phyloP scores from a whole-genome alignment of 1,284 basidiomycete species.

The Sporisorium exsertum region DNA sequence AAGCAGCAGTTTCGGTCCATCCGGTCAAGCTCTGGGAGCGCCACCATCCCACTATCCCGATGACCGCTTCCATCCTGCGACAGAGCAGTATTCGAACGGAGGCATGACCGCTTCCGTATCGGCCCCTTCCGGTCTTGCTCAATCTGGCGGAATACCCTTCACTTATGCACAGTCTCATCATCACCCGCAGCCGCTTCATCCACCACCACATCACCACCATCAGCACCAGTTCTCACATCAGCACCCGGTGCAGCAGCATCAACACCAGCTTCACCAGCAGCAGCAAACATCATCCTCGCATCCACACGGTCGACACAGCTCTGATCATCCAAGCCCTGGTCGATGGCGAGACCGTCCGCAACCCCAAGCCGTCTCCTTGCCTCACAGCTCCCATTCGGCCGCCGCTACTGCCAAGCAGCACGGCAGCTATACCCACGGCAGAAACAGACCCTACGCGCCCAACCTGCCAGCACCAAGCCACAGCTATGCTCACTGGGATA shows the following conservation, averaged over 20 bases:
- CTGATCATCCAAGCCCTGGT: constrained; percentile 35
- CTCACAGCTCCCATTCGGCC: constrained; percentile 34
- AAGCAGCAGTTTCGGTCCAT: constrained; percentile 17
- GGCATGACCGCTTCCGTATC: constrained; percentile 38
- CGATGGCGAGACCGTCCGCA: constrained; percentile 42
- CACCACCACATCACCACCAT: constrained; percentile 21
- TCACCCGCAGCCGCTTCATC: constrained; percentile 23
- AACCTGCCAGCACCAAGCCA: constrained; percentile 42
- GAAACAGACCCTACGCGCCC: constrained; percentile 39
- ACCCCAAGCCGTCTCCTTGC: constrained; percentile 25
- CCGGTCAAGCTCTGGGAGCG: constrained; percentile 8
- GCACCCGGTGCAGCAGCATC: constrained; percentile 19
- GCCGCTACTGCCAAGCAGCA: constrained; percentile 24
- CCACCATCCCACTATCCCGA: constrained; percentile 23
- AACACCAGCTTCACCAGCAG: constrained; percentile 5
- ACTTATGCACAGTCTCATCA: constrained; percentile 25
- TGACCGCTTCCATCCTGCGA: constrained; percentile 32
- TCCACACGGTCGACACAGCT: constrained; percentile 25
- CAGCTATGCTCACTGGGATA: constrained; percentile 49
- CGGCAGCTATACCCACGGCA: constrained; percentile 27
- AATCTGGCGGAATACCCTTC: constrained; percentile 23
- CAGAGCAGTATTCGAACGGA: constrained; percentile 25
- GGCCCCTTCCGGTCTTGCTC: constrained; percentile 38
- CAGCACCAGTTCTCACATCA: constrained; percentile 28
- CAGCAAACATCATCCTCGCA: constrained; percentile 8